phyloP scores from a whole-genome alignment of 148 eudicot genomes.

The Limonium bicolor region DNA sequence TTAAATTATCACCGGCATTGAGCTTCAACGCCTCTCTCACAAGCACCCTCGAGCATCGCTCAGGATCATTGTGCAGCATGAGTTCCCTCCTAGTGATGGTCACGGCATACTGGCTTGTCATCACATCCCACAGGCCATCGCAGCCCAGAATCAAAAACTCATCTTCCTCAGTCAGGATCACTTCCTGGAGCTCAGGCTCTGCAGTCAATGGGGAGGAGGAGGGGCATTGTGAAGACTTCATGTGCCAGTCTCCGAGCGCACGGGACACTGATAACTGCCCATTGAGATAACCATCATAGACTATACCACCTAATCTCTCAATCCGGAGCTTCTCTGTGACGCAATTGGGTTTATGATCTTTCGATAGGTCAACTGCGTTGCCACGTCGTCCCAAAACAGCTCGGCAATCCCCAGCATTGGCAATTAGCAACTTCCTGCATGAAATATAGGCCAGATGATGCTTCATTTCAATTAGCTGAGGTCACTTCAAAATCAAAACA shows the following conservation, averaged over 20 bases:
- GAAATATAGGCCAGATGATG: too few species aligned
- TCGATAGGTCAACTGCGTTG: constrained; percentile 64
- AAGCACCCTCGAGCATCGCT: constrained; percentile 56
- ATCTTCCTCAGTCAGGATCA: constrained; percentile 50
- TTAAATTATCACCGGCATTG: constrained; percentile 54
- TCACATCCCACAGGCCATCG: constrained; percentile 95
- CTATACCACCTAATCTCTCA: constrained; percentile 66
- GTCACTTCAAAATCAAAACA: not conserved
- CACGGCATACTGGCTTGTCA: constrained; percentile 83
- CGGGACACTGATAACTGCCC: constrained; percentile 79
- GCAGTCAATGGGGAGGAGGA: constrained; percentile 52
- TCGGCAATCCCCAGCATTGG: constrained; percentile 80
- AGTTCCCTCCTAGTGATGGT: constrained; percentile 52
- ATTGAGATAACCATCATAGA: constrained; percentile 81
- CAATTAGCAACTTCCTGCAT: constrained; percentile 36
- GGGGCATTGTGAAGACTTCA: constrained; percentile 64
- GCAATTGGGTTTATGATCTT: constrained; percentile 73
- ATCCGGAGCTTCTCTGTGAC: constrained; percentile 48
- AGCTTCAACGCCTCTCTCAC: constrained; percentile 77
- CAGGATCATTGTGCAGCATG: constrained; percentile 75
- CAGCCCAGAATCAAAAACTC: constrained; percentile 73
- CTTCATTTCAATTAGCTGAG: not conserved
- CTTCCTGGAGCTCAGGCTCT: constrained; percentile 73
- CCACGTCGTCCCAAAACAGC: constrained; percentile 80
- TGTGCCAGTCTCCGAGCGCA: constrained; percentile 93